phyloP scores from a whole-genome alignment of 176 grass and related monocot species.

The Saccharum spontaneum region DNA sequence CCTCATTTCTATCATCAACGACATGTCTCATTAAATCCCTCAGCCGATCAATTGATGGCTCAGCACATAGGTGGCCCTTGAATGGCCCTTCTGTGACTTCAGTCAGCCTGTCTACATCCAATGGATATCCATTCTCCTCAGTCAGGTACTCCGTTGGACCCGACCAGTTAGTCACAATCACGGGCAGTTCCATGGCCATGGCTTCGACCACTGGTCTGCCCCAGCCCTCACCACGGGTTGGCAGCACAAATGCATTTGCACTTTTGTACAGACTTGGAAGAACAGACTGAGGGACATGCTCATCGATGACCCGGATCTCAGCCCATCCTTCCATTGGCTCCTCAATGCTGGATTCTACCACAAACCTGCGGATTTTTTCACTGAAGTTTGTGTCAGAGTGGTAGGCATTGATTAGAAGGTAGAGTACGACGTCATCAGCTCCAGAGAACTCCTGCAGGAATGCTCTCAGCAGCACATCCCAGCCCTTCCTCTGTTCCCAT shows the following conservation, averaged over 20 bases:
- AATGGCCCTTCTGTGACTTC: constrained; percentile 61
- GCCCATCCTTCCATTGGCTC: constrained; percentile 54
- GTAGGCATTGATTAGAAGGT: constrained; percentile 57
- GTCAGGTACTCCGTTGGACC: constrained; percentile 66
- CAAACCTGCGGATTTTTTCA: constrained; percentile 39
- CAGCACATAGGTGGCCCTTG: constrained; percentile 56
- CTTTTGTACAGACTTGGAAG: constrained; percentile 69
- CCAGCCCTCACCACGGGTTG: constrained; percentile 67
- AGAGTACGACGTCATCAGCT: constrained; percentile 49
- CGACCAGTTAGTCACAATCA: constrained; percentile 72
- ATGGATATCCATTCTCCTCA: constrained; percentile 65
- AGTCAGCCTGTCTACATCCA: constrained; percentile 37
- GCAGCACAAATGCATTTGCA: constrained; percentile 52
- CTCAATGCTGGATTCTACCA: constrained; percentile 36
- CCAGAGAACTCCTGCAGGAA: constrained; percentile 65
- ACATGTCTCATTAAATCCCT: constrained; percentile 62
- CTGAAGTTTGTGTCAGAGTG: constrained; percentile 58
- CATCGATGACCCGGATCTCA: constrained; percentile 38
- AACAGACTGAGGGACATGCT: constrained; percentile 53
- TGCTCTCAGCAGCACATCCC: constrained; percentile 67
- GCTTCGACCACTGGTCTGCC: constrained; percentile 64
- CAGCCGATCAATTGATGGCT: constrained; percentile 51
- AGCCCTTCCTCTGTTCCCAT: constrained; percentile 77
- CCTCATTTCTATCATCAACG: constrained; percentile 38
- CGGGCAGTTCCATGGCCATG: constrained; percentile 70